phyloP scores from a whole-genome alignment of 2,329 filamentous ascomycete genomes.

The Ascosphaera apis region DNA sequence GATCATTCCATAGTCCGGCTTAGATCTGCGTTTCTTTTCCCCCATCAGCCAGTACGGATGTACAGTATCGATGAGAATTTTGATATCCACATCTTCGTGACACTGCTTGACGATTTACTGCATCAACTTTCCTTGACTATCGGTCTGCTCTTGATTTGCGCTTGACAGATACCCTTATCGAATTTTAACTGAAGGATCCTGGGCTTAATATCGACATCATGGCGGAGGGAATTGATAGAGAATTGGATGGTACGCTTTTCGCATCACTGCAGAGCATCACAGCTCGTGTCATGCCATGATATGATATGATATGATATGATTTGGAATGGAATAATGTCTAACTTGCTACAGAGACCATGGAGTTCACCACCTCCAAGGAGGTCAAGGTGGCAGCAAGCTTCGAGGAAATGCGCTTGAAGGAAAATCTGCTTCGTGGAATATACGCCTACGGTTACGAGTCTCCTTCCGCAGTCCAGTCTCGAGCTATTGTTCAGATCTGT shows the following conservation, averaged over 20 bases:
- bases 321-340: conserved; percentile 2
- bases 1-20: too few relatives aligned
- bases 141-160: too few relatives aligned
- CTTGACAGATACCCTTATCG: too few relatives aligned
- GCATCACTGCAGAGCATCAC: neutral
- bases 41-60: too few relatives aligned
- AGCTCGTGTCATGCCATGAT: neutral
- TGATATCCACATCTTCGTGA: too few relatives aligned
- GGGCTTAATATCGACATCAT: too few relatives aligned
- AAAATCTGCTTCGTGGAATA: conserved; percentile 87
- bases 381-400: conserved; percentile 82
- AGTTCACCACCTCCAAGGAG: conserved; percentile 96
- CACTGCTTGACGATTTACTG: too few relatives aligned
- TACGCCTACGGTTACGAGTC: conserved; percentile 99
- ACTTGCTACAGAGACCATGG: conserved; percentile 51
- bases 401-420: conserved; percentile 91
- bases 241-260: conserved; percentile 39
- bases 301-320: neutral
- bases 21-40: too few relatives aligned
- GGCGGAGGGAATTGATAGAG: conserved; percentile 83
- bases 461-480: conserved; percentile 89
- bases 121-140: too few relatives aligned
- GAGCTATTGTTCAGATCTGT: conserved; percentile 96
- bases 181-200: too few relatives aligned
- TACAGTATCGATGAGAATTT: too few relatives aligned